Evolutionary conservation across 2,329 filamentous ascomycete genomes (phyloP), one percentile per base, ranked within the genome.

Genomic region (Pseudopyricularia javanii): DNA sequence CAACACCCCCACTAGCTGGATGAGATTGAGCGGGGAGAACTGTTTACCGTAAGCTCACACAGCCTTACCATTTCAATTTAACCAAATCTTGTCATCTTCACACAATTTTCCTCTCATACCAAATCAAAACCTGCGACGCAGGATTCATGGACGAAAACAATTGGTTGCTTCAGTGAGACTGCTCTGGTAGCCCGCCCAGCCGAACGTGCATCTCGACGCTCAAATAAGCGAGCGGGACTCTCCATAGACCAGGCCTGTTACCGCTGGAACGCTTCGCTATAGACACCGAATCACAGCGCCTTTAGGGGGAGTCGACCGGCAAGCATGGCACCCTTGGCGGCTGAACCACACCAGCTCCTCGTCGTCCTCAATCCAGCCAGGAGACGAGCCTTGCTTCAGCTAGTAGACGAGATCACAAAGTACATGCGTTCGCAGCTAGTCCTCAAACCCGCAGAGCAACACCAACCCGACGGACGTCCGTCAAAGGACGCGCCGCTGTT

Each of bases 371-470:
- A 80, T 57, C 68, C 69, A 28, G 71, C 74, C 28, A 70, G 73
- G 47, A 74, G 78, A 48, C 71, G 70, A 56, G 76, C 72, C 2
- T 70, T 80, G 32, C 72, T 76, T 53, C 65, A 65, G 49, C 72
- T 82, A 20, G 66, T 78, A 24, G 64, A 68, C 48, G 72, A 78
- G 37, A 76, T 80, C 60, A 71, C 69, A n/a, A 61, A 63, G n/a
- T 72, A 74, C 55, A 80, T 82, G 75, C 71, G 73, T 47, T 68
- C 70, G 2, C 71, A 79, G 56, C 61, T 81, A 14, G 68, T 78
- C 54, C 63, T 71, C 7, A 62, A 63, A 2, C 55, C 63, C 17
- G 54, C 32, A 47, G 54, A 33, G 24, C 37, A 50, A 57, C 32
- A n/a, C 54, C 47, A 49, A 26, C 20, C 24, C 55, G 12, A 11